Evolutionary conservation across 495 filamentous ascomycete species (phyloP).

Genomic region (Penicillium tannophilum): DNA sequence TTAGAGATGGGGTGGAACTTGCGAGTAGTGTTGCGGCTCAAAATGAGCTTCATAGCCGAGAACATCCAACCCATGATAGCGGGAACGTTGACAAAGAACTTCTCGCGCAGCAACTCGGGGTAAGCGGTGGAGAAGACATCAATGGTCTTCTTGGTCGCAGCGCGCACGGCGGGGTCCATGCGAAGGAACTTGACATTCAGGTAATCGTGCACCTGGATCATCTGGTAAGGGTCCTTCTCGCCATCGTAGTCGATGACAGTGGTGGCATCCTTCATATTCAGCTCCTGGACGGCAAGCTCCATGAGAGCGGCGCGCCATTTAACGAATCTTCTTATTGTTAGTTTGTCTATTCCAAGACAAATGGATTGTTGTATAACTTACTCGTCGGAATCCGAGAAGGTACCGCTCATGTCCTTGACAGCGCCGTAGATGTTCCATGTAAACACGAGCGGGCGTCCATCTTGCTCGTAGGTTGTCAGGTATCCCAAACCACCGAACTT

Average conservation of each 20-base stretch:
- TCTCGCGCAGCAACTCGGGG: conserved; percentile 83
- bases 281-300: conserved; percentile 74
- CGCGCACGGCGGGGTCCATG: conserved; percentile 65
- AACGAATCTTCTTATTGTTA: conserved; percentile 61
- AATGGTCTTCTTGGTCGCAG: conserved; percentile 76
- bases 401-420: conserved; percentile 68
- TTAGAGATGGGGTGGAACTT: conserved; percentile 84
- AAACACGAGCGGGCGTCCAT: conserved; percentile 48
- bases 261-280: conserved; percentile 66
- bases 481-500: conserved; percentile 56
- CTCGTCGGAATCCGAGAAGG: conserved; percentile 78
- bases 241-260: conserved; percentile 71
- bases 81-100: conserved; percentile 93
- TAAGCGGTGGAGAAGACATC: conserved; percentile 75
- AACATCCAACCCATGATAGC: conserved; percentile 87
- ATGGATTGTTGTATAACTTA: conserved; percentile 42
- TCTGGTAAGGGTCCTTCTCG: conserved; percentile 75
- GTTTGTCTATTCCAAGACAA: neutral
- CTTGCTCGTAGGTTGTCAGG: conserved; percentile 48
- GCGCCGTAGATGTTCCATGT: conserved; percentile 90
- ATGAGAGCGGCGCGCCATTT: conserved; percentile 85
- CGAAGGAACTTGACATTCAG: conserved; percentile 78
- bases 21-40: conserved; percentile 76
- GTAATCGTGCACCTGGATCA: conserved; percentile 91
- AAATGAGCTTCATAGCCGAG: conserved; percentile 73